phyloP scores from a whole-genome alignment of 495 filamentous ascomycete species.

The Darksidea phi region DNA sequence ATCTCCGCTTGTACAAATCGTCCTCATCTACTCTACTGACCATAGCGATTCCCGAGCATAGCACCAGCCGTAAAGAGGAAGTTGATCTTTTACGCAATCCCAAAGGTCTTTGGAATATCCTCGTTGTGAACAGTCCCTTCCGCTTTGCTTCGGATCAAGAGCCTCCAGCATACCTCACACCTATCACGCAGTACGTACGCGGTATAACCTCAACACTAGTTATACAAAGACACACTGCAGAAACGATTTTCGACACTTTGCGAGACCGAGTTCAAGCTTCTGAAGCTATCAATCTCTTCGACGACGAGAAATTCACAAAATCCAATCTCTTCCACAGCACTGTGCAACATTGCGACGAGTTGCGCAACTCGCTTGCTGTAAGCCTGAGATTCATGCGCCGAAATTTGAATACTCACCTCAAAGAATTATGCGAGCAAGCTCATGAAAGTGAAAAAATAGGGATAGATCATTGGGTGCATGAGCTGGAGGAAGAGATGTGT shows the following conservation, averaged over 20 bases:
- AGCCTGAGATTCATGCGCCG: background rate
- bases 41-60: background rate
- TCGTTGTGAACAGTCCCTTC: background rate
- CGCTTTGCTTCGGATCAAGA: background rate
- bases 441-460: background rate
- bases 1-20: background rate
- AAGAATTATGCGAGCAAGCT: background rate
- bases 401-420: background rate
- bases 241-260: background rate
- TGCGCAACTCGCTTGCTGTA: background rate
- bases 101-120: background rate
- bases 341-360: background rate
- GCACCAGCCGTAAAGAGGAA: slow-evolving; percentile 1
- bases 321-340: background rate
- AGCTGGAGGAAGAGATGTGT: background rate
- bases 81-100: background rate
- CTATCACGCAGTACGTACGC: slow-evolving; percentile 1
- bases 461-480: background rate
- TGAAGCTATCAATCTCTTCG: background rate
- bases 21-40: background rate
- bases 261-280: background rate
- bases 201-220: background rate
- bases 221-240: background rate
- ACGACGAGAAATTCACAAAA: background rate
- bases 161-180: background rate